Evolutionary conservation across 768 basidiomycete genomes (phyloP), one percentile per base, ranked within the genome.

Genomic region (Lentinula sp.): DNA sequence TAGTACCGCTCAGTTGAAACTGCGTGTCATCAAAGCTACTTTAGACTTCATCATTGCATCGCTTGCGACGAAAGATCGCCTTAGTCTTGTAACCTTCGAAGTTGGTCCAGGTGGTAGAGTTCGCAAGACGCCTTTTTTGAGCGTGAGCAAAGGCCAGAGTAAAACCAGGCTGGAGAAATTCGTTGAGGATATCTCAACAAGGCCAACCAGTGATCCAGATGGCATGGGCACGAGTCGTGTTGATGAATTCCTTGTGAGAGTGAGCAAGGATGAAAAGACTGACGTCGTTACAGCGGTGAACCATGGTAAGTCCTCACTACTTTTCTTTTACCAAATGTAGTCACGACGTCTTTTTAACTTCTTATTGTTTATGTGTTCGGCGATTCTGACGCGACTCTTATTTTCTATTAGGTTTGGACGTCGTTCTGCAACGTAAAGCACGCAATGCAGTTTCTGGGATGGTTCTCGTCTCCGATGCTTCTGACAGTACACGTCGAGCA

Each of bases 231-330:
- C 42, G 23, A 20, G 50, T 23, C 79, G 81, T 23, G 65, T 74
- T 59, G 80, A 80, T 63, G 75, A 80, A 49, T 88, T 87, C 62
- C 72, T 88, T 71, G 85, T 92, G 18, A 79, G 86, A 62, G 85
- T 85, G 13, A 85, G 85, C 61, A 88, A 88, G 69, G 95, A 98
- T 16, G 95, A 98, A 74, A 92, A 95, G 74, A 93, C 93, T 32
- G 96, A 97, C 72, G 96, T 99, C 16, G 94, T 98, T 23, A 96
- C 95, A 10, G 97, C 95, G n/a, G 93, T 98, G 61, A 99, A 99
- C 71, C 89, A 96, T 67, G 93, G 92, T 88, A 57, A 50, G 75
- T 70, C 7, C 48, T 9, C 23, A 20, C 36, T 45, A 20, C 12
- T 46, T 23, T 48, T 36, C 53, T 12, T 53, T 59, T 52, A n/a